A percentile compares a stretch with the other conserved stretches of the same genome.
Evolutionary conservation across 371 early-diverging fungal species (phyloP).

Genomic region (Mucor piriformis): DNA sequence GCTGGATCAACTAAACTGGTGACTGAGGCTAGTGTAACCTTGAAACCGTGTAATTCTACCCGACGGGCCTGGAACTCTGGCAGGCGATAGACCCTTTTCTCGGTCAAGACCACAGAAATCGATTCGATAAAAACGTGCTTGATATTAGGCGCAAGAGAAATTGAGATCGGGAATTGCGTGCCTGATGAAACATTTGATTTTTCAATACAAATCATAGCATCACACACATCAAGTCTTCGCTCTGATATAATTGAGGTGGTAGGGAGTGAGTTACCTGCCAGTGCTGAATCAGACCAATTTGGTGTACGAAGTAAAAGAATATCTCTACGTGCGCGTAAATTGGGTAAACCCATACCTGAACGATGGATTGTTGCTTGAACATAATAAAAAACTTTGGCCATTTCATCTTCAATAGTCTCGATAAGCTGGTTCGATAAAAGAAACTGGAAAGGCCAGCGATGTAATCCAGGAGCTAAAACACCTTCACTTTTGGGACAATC

Average conservation of each 20-base stretch:
- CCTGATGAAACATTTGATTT: conserved; percentile 37
- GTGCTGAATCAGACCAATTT: conserved; percentile 29
- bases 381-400: conserved; percentile 37
- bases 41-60: conserved; percentile 28
- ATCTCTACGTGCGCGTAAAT: conserved; percentile 27
- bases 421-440: conserved; percentile 30
- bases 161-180: conserved; percentile 32
- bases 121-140: conserved; percentile 35
- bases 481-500: conserved; percentile 21
- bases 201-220: conserved; percentile 34
- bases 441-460: conserved; percentile 44
- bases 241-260: conserved; percentile 29
- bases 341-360: conserved; percentile 26
- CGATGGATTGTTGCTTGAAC: conserved; percentile 35
- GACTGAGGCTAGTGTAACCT: conserved; percentile 19
- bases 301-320: conserved; percentile 33
- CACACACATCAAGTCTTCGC: conserved; percentile 29
- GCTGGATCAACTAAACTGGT: conserved; percentile 23
- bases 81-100: conserved; percentile 26
- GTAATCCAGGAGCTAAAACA: conserved; percentile 21
- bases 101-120: conserved; percentile 26
- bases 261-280: conserved; percentile 33
- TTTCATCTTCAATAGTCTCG: conserved; percentile 44
- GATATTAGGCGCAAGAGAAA: conserved; percentile 27
- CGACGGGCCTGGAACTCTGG: conserved; percentile 37